phyloP scores from a whole-genome alignment of 257 asterid genomes.

The Cruciata laevipes region DNA sequence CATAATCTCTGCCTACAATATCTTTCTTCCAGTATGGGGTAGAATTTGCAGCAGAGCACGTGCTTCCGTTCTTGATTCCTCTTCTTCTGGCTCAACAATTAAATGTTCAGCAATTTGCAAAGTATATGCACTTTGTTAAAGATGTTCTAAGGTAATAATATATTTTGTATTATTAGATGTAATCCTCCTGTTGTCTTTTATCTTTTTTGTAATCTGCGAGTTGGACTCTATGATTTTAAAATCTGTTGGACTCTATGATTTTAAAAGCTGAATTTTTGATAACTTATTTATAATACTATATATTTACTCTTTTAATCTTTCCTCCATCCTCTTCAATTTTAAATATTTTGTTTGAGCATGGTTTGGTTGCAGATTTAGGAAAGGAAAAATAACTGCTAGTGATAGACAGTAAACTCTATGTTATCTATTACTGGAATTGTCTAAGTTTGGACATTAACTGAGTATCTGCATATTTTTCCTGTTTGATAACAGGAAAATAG shows the following conservation, averaged over 20 bases:
- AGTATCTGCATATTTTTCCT: background rate
- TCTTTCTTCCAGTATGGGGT: conserved; percentile 63
- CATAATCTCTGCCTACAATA: conserved; percentile 5
- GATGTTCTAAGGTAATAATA: conserved; percentile 70
- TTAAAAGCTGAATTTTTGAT: background rate
- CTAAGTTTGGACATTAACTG: background rate
- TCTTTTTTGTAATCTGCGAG: conserved; percentile 5
- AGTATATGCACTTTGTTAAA: conserved; percentile 86
- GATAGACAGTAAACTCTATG: conserved; percentile 1
- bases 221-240: background rate
- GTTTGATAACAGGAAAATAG: conserved; percentile 63
- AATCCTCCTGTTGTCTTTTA: background rate
- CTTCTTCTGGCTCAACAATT: conserved; percentile 89
- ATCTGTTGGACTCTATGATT: too few relatives aligned
- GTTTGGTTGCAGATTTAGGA: background rate
- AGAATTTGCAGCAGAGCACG: conserved; percentile 82
- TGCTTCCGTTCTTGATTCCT: conserved; percentile 83
- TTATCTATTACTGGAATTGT: background rate
- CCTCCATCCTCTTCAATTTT: too few relatives aligned
- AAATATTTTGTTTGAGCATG: background rate
- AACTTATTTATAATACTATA: background rate
- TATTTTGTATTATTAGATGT: conserved; percentile 12
- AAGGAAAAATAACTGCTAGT: background rate
- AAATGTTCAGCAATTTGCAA: conserved; percentile 96
- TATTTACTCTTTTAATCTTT: background rate